Evolutionary conservation across 768 basidiomycete genomes (phyloP), one percentile per base, ranked within the genome.

Genomic region (Macrolepiota dolichaula): DNA sequence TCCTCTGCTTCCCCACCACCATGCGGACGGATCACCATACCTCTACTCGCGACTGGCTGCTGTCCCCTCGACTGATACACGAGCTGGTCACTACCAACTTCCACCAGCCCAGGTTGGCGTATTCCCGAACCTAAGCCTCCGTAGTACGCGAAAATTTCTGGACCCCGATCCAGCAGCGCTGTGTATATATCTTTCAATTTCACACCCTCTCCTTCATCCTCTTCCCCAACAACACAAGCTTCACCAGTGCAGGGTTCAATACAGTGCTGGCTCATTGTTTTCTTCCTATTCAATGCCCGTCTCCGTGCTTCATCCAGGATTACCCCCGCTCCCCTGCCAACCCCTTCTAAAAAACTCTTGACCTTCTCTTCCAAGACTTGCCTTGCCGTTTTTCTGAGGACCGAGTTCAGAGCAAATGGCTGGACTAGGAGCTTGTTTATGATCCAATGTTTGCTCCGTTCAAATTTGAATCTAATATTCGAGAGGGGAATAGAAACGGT

Each of bases 401-500:
- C 40, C 0, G 76, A 73, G 4, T 72, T 72, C 29, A 32, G 29
- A 0, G 73, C 72, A 19, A 78, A 68, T 0, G 73, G 76, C 57
- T 77, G 72, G 19, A 77, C 61, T 5, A 76, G 49, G 9, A 73
- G 49, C 25, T 73, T 78, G 63, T 77, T 78, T 22, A 78, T 54
- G 38, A 78, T 70, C 75, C 75, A 78, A 53, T 79, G 77, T 52
- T 71, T 68, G 63, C 75, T 77, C 56, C 73, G 57, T 32, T 71
- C 67, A 44, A 79, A 67, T 49, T 62, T 62, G 55, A 78, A 72
- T 3, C 64, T 62, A 6, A 77, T 66, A 5, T 72, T 73, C 3
- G 67, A 66, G 27, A 75, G 51, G 17, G 67, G 46, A 0, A 71
- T 68, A 25, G 70, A 57, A 6, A 77, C 74, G 56, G 72, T 67